Conservation (phyloP, 257 asterid genomes). For the Verbena officinalis region DNA sequence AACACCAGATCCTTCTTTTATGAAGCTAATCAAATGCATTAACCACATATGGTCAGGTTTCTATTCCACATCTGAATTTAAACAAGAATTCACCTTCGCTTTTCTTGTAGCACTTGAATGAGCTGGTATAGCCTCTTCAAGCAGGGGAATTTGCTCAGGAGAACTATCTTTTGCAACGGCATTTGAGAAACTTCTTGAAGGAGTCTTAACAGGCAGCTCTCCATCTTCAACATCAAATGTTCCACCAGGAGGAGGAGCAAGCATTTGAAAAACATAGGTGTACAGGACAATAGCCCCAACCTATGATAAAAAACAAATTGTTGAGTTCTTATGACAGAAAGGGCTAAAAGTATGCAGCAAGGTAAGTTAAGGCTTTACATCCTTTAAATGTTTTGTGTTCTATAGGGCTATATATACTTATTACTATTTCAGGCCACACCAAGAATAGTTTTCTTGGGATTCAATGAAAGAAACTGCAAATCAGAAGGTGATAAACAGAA, state of each 20-base stretch:
- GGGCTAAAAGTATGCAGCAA: constrained; percentile 16
- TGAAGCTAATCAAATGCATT: background rate
- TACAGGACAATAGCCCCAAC: constrained; percentile 95
- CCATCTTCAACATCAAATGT: constrained; percentile 64
- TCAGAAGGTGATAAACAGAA: constrained; percentile 16
- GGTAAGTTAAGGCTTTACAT: constrained; percentile 3
- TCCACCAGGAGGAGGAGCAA: constrained; percentile 93
- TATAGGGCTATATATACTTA: constrained; percentile 2
- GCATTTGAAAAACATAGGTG: constrained; percentile 93
- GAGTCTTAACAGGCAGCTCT: constrained; percentile 48
- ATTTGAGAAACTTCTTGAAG: constrained; percentile 37
- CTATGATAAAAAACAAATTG: constrained; percentile 43
- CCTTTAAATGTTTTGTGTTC: constrained; percentile 8
- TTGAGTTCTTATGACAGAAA: constrained; percentile 17
- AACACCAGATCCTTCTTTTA: background rate
- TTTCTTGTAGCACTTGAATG: constrained; percentile 43
- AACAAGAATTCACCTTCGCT: constrained; percentile 48
- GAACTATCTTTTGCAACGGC: constrained; percentile 37
- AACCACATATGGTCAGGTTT: background rate
- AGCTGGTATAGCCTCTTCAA: constrained; percentile 49
- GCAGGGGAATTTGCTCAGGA: constrained; percentile 76
- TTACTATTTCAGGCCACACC: constrained; percentile 18
- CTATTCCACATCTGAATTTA: constrained; percentile 11
- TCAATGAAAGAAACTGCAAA: constrained; percentile 17
- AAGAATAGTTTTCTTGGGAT: constrained; percentile 3